phyloP scores from a whole-genome alignment of 805 yeast genomes.

The Wickerhamomyces silvicola region DNA sequence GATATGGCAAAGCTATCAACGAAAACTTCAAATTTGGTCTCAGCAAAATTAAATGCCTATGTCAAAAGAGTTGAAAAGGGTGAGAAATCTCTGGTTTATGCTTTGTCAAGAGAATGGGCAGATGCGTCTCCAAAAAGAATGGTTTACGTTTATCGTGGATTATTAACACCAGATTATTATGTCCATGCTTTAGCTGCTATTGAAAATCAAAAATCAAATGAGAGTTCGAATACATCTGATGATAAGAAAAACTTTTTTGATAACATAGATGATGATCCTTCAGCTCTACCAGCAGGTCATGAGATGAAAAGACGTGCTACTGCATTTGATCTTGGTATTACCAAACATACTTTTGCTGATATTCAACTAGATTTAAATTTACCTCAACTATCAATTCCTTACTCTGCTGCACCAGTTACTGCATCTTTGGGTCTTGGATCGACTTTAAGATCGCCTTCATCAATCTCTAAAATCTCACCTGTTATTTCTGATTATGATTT shows the following conservation, averaged over 20 bases:
- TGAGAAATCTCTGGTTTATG: conserved; percentile 63
- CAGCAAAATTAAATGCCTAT: conserved; percentile 79
- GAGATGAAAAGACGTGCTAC: conserved; percentile 42
- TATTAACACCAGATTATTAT: conserved; percentile 68
- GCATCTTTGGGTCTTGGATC: conserved; percentile 43
- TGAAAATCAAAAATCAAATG: conserved; percentile 38
- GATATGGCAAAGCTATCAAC: conserved; percentile 79
- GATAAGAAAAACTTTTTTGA: conserved; percentile 19
- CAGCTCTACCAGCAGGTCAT: conserved; percentile 3
- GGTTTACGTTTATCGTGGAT: conserved; percentile 82
- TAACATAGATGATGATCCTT: conserved; percentile 13
- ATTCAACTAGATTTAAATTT: conserved; percentile 30
- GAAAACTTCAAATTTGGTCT: conserved; percentile 72
- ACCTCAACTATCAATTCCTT: conserved; percentile 51
- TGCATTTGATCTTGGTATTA: conserved; percentile 44
- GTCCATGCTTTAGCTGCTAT: conserved; percentile 61
- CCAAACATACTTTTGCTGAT: conserved; percentile 32
- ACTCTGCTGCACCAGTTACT: conserved; percentile 71
- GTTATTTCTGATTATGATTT: conserved; percentile 37
- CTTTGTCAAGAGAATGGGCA: conserved; percentile 84
- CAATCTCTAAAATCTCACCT: conserved; percentile 5
- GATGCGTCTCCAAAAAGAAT: conserved; percentile 84
- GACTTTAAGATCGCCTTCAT: conserved; percentile 8
- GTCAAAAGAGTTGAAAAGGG: conserved; percentile 83
- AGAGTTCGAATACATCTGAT: conserved; percentile 19